phyloP scores from a whole-genome alignment of 2,329 filamentous ascomycete genomes.

The Mollisia scopiformis region DNA sequence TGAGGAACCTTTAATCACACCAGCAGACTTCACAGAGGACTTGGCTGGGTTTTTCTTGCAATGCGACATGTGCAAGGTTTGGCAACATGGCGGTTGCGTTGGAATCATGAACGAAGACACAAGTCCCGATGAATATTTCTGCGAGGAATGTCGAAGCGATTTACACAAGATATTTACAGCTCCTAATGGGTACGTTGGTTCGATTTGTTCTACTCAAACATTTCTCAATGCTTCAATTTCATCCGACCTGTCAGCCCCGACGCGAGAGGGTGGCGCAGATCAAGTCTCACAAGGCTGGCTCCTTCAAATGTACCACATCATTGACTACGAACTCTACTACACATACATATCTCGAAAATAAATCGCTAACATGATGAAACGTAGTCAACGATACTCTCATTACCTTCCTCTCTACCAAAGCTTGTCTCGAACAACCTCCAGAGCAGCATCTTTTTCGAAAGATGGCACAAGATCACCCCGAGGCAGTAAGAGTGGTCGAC shows the following conservation, averaged over 20 bases:
- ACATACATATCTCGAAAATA: conserved; percentile 7
- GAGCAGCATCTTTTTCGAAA: conserved; percentile 68
- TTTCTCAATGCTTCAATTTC: conserved; percentile 19
- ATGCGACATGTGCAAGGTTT: conserved; percentile 97
- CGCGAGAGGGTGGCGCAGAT: conserved; percentile 38
- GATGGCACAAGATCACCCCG: conserved; percentile 59
- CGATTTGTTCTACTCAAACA: conserved; percentile 25
- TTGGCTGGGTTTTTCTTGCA: conserved; percentile 95
- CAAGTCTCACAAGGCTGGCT: conserved; percentile 37
- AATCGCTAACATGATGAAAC: conserved; percentile 43
- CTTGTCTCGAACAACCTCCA: conserved; percentile 57
- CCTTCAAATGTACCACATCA: conserved; percentile 20
- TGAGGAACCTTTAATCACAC: conserved; percentile 58
- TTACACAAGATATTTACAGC: conserved; percentile 83
- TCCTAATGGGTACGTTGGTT: conserved; percentile 76
- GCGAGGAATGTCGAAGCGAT: conserved; percentile 91
- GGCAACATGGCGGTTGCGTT: conserved; percentile 98
- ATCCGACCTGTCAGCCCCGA: conserved; percentile 30
- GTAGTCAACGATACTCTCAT: conserved; percentile 67
- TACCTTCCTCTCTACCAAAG: conserved; percentile 62
- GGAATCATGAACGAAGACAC: conserved; percentile 93
- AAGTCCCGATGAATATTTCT: conserved; percentile 97
- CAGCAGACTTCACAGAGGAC: conserved; percentile 66
- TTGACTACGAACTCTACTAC: conserved; percentile 15
- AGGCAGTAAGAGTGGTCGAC: conserved; percentile 58